Base-by-base conservation (phyloP, 2,329 filamentous ascomycete species). In the Atkinsonella hypoxylon region DNA sequence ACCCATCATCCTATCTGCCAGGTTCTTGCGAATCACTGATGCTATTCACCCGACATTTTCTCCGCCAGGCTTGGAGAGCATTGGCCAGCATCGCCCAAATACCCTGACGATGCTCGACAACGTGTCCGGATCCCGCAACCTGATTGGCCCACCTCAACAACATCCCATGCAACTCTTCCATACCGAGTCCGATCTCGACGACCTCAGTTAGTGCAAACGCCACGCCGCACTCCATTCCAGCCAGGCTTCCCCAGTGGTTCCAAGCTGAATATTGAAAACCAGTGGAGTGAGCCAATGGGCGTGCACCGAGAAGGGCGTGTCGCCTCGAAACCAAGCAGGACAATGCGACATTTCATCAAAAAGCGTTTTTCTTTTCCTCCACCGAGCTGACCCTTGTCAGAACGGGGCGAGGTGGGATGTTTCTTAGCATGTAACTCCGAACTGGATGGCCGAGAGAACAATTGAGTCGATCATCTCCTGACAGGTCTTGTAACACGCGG, bases 121-220 rank as follows among this genome's bases (percentile, higher is more conserved):
- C 49, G 49, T 51, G 49, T 15, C 15, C 8, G 9, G n/a, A 15
- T 12, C n/a, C 40, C 20, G 31, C 34, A 31, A 39, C 45, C 40
- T 48, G 40, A 44, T 51, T 51, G 50, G 45, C 8, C 40, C 20
- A 18, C 9, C 5, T 34, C 17, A 38, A 47, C 40, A n/a, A 47
- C 45, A 47, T 11, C 2, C 40, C 31, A 40, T 47, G 13, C 41
- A 32, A 43, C 20, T 47, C 18, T 11, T 45, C 31, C 36, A 36
- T 13, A 38, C 43, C 39, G 44, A 45, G 26, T n/a, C 45, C 49
- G 39, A 48, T 48, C 26, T 44, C n/a, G 41, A 48, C 40, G 15
- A 32, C 15, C 6, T 43, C 41, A 26, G 10, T 32, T 39, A 15
- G 39, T 10, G 20, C 17, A 26, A 5, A 51, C 7, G 45, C 40